Percentiles rank a stretch among this genome's conserved stretches.
Conservation (phyloP, 495 filamentous ascomycete species). For the Bryoglossum gracile region DNA sequence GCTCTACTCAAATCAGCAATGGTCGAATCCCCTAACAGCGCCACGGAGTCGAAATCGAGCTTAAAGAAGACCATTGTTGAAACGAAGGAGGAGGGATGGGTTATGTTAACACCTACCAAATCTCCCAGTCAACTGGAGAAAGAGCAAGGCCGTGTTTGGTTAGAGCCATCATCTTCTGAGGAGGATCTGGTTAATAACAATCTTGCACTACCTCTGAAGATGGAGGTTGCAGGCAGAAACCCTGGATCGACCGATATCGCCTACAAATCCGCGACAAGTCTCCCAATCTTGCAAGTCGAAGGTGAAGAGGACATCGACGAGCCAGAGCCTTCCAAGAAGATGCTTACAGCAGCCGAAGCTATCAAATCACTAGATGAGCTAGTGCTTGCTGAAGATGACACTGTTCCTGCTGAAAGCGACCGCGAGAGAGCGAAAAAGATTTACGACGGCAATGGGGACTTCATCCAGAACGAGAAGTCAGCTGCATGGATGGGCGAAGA, state of each 20-base stretch:
- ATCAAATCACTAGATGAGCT: constrained; percentile 41
- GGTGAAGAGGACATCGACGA: constrained; percentile 24
- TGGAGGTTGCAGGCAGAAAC: constrained; percentile 29
- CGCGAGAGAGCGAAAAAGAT: constrained; percentile 70
- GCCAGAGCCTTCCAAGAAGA: constrained; percentile 1
- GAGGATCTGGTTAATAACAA: constrained; percentile 30
- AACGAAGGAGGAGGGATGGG: constrained; percentile 16
- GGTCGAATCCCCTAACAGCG: constrained; percentile 2
- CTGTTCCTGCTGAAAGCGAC: constrained; percentile 31
- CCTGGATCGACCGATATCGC: constrained; percentile 27
- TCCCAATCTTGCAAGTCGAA: constrained; percentile 43
- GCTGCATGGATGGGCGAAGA: constrained; percentile 85
- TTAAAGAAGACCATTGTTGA: not conserved
- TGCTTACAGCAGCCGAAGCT: constrained; percentile 19
- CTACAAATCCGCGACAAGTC: constrained; percentile 39
- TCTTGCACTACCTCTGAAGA: constrained; percentile 36
- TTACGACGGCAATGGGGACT: constrained; percentile 77
- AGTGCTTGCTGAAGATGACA: constrained; percentile 30
- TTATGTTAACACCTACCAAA: constrained; percentile 20
- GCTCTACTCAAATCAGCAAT: constrained; percentile 3
- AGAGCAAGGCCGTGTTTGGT: constrained; percentile 16
- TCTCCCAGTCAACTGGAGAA: not conserved
- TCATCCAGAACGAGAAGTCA: constrained; percentile 66
- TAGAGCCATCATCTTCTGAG: constrained; percentile 32
- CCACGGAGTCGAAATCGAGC: constrained; percentile 8